These are phyloP conservation scores for Platismatia glauca DNA, from an alignment of 495 filamentous ascomycete species.

Conservation along the genomic window DNA sequence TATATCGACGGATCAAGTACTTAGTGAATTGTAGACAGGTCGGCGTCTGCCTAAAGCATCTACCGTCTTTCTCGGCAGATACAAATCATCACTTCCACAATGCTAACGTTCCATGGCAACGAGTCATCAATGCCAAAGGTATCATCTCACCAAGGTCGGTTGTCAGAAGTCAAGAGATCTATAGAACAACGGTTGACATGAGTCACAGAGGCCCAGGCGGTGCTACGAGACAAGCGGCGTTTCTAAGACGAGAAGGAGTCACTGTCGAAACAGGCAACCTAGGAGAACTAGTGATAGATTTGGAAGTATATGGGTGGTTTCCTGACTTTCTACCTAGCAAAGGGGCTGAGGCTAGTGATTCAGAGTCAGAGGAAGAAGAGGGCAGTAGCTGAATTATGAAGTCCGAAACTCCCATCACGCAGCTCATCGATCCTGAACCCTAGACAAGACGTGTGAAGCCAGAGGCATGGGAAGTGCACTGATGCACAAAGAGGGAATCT, in stretches of 20 bases:
- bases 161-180: slow-evolving; percentile 14
- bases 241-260: slow-evolving; percentile 60
- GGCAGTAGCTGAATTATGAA: background rate
- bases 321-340: slow-evolving; percentile 49
- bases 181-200: slow-evolving; percentile 13
- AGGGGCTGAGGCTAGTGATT: slow-evolving; percentile 26
- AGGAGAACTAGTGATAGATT: slow-evolving; percentile 62
- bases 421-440: background rate
- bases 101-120: slow-evolving; percentile 85
- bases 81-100: slow-evolving; percentile 48
- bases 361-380: slow-evolving; percentile 20
- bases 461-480: background rate
- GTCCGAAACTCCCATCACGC: background rate
- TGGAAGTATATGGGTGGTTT: slow-evolving; percentile 68
- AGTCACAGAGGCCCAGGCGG: slow-evolving; percentile 53
- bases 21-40: slow-evolving; percentile 53
- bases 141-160: slow-evolving; percentile 71
- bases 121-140: slow-evolving; percentile 81
- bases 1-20: background rate
- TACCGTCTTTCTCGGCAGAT: slow-evolving; percentile 44
- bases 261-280: slow-evolving; percentile 52
- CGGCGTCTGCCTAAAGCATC: slow-evolving; percentile 77
- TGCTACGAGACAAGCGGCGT: slow-evolving; percentile 58
- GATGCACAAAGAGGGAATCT: background rate
- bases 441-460: too few species aligned